Evolutionary conservation across 2,329 filamentous ascomycete genomes (phyloP).

Genomic region (Cladosporium cucumerinum): DNA sequence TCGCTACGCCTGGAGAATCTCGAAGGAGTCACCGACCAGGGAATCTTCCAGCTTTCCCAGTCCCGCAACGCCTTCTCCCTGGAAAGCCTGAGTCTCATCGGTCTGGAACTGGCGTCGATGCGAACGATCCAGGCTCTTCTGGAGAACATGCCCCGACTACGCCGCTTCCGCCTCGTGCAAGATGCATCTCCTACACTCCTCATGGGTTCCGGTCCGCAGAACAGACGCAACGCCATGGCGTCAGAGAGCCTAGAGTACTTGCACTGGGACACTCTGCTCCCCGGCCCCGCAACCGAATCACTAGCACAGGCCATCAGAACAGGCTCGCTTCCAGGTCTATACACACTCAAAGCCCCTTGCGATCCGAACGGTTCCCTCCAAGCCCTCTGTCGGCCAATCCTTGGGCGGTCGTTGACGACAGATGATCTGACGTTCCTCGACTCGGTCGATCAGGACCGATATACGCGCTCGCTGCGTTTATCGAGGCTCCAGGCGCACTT

Average conservation of each 20-base stretch:
- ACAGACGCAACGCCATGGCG: constrained; percentile 37
- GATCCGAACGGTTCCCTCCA: constrained; percentile 70
- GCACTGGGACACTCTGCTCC: constrained; percentile 60
- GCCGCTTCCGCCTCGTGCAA: constrained; percentile 53
- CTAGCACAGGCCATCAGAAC: constrained; percentile 62
- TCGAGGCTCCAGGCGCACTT: constrained; percentile 64
- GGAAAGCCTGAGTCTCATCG: constrained; percentile 49
- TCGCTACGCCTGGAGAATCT: constrained; percentile 56
- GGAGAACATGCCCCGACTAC: constrained; percentile 44
- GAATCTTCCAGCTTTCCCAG: constrained; percentile 49
- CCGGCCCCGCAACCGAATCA: constrained; percentile 56
- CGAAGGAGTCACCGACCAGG: constrained; percentile 54
- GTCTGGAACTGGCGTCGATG: constrained; percentile 52
- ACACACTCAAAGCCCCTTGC: constrained; percentile 59
- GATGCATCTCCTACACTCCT: constrained; percentile 47
- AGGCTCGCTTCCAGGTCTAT: constrained; percentile 61
- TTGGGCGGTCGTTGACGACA: constrained; percentile 51
- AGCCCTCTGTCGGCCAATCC: constrained; percentile 61
- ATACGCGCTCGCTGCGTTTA: constrained; percentile 30
- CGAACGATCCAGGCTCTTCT: constrained; percentile 53
- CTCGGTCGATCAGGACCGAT: constrained; percentile 14
- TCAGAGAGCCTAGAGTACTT: constrained; percentile 50
- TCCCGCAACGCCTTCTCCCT: constrained; percentile 46
- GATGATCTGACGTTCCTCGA: constrained; percentile 36
- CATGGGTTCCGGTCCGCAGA: constrained; percentile 40